Evolutionary conservation across 1,284 basidiomycete genomes (phyloP), one percentile per base, ranked within the genome.

Genomic region (Pterula multifida): DNA sequence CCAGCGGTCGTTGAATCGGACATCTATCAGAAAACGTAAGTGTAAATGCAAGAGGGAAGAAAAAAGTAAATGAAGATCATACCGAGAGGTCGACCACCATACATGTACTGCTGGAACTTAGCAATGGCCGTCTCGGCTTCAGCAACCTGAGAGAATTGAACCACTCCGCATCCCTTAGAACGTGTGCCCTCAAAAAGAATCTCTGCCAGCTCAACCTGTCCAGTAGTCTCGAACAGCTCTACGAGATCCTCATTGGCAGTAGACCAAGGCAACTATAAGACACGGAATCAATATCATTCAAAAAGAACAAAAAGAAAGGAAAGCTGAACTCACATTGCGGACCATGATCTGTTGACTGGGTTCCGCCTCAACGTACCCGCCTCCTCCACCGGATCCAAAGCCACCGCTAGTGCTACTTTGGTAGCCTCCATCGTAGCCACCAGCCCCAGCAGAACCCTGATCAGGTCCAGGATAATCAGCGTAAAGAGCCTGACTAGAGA

Each of bases 171-270:
- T 21, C 95, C 95, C 64, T 94, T 94, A 47, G 89, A 91, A 51
- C 94, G 80, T 4, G 84, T 81, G 25, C 87, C 87, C 55, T 97
- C 94, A 58, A 87, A 91, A 48, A 98, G 65, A 57, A 98, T 93
- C 65, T 98, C 95, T 9, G 95, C 95, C 45, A 92, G 71, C 59
- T 92, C 86, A 26, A 98, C 95, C 56, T 85, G 85, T 9, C 95
- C 95, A 1, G 93, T 96, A 26, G 95, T 98, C 71, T 97, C 94
- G 61, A 98, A 98, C 26, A 98, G 70, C 68, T 98, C 95, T 22
- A 98, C 94, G 25, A 98, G 71, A 63, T 98, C 95, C 62, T 98
- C 94, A 65, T 98, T 96, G n/a, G 93, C 90, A 28, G 95, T 98
- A 15, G 93, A 97, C 92, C 93, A 98, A 0, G 95, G 95, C 17